Conservation (phyloP, 306 rosid species). For the Prinsepia uniflora region DNA sequence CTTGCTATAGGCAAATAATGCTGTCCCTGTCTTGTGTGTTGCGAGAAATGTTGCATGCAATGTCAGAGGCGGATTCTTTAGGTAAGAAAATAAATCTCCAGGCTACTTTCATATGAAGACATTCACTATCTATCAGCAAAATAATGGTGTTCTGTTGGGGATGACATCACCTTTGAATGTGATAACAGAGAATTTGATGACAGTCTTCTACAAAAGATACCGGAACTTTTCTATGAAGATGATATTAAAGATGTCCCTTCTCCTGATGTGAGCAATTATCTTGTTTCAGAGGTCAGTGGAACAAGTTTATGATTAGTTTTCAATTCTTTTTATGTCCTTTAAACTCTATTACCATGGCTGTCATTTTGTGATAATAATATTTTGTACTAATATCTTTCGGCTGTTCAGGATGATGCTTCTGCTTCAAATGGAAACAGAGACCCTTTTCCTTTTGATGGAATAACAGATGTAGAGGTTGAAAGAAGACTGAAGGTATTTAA, state of each 20-base stretch:
- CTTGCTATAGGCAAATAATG: conserved; percentile 64
- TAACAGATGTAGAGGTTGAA: conserved; percentile 84
- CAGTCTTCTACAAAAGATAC: conserved; percentile 71
- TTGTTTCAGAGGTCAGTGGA: conserved; percentile 83
- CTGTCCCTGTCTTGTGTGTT: conserved; percentile 85
- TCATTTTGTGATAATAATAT: neutral
- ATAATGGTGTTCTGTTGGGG: conserved; percentile 26
- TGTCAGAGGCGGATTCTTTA: conserved; percentile 95
- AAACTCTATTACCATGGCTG: neutral
- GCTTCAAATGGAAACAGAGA: conserved; percentile 76
- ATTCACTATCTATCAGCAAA: neutral
- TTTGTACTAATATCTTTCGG: conserved; percentile 8
- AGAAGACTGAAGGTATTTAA: conserved; percentile 74
- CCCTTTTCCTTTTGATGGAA: conserved; percentile 66
- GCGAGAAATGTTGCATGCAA: conserved; percentile 99
- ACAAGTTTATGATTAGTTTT: neutral
- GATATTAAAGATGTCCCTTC: conserved; percentile 65
- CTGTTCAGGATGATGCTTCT: conserved; percentile 77
- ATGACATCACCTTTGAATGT: conserved; percentile 24
- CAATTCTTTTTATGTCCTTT: neutral
- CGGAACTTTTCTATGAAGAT: conserved; percentile 75
- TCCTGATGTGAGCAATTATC: conserved; percentile 93
- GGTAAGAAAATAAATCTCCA: conserved; percentile 45
- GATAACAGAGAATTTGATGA: conserved; percentile 90
- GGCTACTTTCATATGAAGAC: neutral